Conservation (phyloP, 345 rosid genomes). For the Leavenworthia alabamica region DNA sequence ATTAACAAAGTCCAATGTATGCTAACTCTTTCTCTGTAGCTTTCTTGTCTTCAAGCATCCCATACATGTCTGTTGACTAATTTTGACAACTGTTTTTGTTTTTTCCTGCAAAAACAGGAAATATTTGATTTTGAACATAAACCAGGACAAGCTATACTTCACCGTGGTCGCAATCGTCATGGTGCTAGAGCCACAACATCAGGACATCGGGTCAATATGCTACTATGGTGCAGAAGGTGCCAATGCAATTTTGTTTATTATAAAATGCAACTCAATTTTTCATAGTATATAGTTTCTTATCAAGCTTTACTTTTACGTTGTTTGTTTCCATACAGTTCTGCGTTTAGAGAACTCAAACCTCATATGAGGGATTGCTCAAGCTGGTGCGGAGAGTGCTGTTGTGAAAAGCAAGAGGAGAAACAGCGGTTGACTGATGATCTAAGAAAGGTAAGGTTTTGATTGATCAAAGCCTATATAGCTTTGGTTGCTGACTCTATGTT, state of each 20-base stretch:
- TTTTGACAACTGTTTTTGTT: background rate
- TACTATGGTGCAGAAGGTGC: constrained; percentile 99
- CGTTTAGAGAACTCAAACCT: constrained; percentile 75
- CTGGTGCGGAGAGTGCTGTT: constrained; percentile 90
- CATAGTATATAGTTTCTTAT: background rate
- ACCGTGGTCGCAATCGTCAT: constrained; percentile 93
- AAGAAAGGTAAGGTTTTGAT: constrained; percentile 48
- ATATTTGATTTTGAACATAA: constrained; percentile 64
- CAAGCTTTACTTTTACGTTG: background rate
- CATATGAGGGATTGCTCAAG: constrained; percentile 74
- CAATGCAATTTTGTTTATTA: too few relatives aligned
- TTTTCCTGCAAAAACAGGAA: too few relatives aligned
- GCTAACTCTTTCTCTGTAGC: constrained; percentile 19
- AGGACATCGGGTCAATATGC: constrained; percentile 78
- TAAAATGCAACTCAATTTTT: too few relatives aligned
- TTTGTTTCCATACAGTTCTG: constrained; percentile 48
- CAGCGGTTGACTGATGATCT: constrained; percentile 42
- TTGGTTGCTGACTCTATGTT: background rate
- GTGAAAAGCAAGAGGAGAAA: constrained; percentile 65
- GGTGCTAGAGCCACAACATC: constrained; percentile 93
- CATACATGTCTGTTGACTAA: background rate
- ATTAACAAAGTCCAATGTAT: constrained; percentile 66
- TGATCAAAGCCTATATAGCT: background rate
- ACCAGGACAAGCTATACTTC: constrained; percentile 84
- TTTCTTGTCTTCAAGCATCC: constrained; percentile 1